Conservation (phyloP, 2,329 filamentous ascomycete genomes). For the Aspergillus carbonarius region DNA sequence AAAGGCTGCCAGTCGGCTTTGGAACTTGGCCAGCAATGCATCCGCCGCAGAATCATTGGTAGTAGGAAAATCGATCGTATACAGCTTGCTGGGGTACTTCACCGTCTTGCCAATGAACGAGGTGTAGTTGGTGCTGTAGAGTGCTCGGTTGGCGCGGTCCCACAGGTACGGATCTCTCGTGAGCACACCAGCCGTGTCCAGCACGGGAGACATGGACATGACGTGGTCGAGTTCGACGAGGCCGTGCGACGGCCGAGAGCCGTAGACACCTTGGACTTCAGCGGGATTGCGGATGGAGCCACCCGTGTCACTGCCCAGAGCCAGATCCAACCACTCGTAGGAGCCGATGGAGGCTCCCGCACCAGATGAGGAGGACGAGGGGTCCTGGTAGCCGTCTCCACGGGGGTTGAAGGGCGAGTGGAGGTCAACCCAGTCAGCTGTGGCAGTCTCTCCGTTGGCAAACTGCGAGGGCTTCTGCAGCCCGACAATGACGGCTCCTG, state of each 20-base stretch:
- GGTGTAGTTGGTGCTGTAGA: constrained; percentile 47
- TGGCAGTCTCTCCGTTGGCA: constrained; percentile 23
- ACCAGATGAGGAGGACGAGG: constrained; percentile 26
- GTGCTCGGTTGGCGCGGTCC: constrained; percentile 41
- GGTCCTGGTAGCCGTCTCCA: constrained; percentile 38
- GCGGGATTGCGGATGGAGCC: constrained; percentile 48
- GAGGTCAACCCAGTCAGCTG: constrained; percentile 30
- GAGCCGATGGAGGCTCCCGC: constrained; percentile 29
- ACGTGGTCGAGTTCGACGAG: constrained; percentile 49
- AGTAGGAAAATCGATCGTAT: constrained; percentile 38
- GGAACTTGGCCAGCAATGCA: constrained; percentile 43
- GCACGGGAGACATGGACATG: constrained; percentile 46
- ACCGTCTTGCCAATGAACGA: constrained; percentile 34
- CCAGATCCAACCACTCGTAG: constrained; percentile 48
- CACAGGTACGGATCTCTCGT: constrained; percentile 24
- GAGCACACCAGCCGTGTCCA: constrained; percentile 50
- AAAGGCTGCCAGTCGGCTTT: constrained; percentile 45
- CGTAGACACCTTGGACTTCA: constrained; percentile 51
- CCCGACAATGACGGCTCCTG: constrained; percentile 52
- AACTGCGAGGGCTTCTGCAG: constrained; percentile 30
- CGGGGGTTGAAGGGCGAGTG: constrained; percentile 35
- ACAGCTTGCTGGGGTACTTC: constrained; percentile 11
- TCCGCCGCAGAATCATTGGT: constrained; percentile 34
- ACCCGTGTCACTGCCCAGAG: constrained; percentile 47
- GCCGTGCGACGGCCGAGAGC: constrained; percentile 51